These are phyloP conservation scores for Pseudogymnoascus sp. DNA, from an alignment of 2,329 filamentous ascomycete genomes.

Conservation along the genomic window DNA sequence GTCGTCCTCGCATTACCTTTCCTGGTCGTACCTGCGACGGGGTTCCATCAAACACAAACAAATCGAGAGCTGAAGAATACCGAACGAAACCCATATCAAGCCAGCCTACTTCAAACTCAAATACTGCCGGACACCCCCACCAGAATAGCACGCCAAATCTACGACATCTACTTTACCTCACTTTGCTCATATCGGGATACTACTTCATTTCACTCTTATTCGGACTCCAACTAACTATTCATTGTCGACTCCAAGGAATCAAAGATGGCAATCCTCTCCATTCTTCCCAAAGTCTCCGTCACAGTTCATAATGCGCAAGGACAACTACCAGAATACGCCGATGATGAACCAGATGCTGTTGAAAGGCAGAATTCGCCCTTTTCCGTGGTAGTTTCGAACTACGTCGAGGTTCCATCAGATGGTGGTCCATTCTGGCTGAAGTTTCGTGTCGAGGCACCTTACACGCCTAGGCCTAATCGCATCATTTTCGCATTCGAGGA, in stretches of 20 bases:
- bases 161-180: not conserved
- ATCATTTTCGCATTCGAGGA: not conserved
- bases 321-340: not conserved
- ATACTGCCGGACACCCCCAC: not conserved
- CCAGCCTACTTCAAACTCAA: not conserved
- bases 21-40: not conserved
- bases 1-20: not conserved
- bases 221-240: not conserved
- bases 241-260: not conserved
- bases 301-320: not conserved
- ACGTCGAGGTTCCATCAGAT: not conserved
- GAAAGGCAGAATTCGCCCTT: not conserved
- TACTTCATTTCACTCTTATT: not conserved
- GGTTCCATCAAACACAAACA: not conserved
- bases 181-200: not conserved
- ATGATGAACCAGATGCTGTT: not conserved
- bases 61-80: not conserved
- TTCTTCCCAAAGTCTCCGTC: not conserved
- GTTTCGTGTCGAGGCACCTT: not conserved
- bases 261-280: not conserved
- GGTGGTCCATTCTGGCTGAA: not conserved
- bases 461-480: not conserved
- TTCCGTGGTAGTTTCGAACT: not conserved
- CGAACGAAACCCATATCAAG: not conserved
- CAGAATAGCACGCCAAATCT: not conserved